phyloP scores from a whole-genome alignment of 2,329 filamentous ascomycete genomes.

The Phialophora verrucosa region DNA sequence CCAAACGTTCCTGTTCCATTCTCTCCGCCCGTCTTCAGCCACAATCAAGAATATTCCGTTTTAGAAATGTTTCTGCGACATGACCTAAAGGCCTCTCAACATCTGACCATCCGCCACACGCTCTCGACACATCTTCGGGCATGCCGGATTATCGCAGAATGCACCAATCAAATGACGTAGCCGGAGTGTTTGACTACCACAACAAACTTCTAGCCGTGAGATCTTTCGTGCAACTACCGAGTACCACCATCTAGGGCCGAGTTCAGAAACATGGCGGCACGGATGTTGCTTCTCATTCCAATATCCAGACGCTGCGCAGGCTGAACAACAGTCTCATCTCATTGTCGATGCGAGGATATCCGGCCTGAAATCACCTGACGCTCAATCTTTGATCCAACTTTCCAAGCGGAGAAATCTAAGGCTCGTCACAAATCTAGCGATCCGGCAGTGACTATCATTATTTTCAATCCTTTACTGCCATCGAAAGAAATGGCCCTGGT shows the following conservation, averaged over 20 bases:
- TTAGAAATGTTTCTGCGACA: not conserved
- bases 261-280: not conserved
- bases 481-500: slow-evolving; percentile 18
- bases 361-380: not conserved
- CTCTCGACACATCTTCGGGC: not conserved
- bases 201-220: not conserved
- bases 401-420: not conserved
- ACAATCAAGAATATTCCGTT: not conserved
- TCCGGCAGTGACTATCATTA: not conserved
- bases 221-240: not conserved
- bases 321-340: not conserved
- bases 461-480: not conserved
- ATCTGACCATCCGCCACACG: not conserved
- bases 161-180: slow-evolving; percentile 7
- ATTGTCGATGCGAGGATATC: not conserved
- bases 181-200: not conserved
- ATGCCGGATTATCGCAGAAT: not conserved
- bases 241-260: not conserved
- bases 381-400: not conserved
- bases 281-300: not conserved
- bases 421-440: not conserved
- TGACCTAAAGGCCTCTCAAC: not conserved
- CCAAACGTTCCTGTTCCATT: too few species aligned
- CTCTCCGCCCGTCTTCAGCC: not conserved
- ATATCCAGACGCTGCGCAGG: not conserved